phyloP scores from a whole-genome alignment of 2,329 filamentous ascomycete species.

The Nigrospora osmanthi region DNA sequence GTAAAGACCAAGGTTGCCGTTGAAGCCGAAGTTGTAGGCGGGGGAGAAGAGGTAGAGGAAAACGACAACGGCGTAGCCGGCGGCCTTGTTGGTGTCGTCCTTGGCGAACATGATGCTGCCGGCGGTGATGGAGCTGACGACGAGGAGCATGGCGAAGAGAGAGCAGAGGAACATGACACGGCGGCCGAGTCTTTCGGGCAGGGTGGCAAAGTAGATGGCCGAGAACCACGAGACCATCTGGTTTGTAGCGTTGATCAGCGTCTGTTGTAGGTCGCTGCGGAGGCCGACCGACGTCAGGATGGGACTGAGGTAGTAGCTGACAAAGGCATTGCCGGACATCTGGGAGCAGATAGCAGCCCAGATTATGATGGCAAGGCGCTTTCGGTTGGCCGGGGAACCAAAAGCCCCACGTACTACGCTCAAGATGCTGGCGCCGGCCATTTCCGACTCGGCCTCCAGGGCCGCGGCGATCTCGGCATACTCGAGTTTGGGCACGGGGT shows the following conservation, averaged over 20 bases:
- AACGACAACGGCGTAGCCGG: conserved; percentile 46
- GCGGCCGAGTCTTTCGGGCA: conserved; percentile 7
- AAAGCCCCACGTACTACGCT: no score
- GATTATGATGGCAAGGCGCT: no score
- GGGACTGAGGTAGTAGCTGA: conserved; percentile 26
- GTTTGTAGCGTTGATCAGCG: conserved; percentile 24
- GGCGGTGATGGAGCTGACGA: conserved; percentile 5
- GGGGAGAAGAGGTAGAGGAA: conserved; percentile 56
- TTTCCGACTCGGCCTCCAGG: no score
- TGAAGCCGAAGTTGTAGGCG: no score
- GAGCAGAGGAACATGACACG: conserved; percentile 14
- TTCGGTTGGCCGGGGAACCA: no score
- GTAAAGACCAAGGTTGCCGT: conserved; percentile 49
- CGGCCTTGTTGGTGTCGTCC: conserved; percentile 29
- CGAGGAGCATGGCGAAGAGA: conserved; percentile 8
- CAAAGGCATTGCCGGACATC: conserved; percentile 6
- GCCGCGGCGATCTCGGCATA: no score
- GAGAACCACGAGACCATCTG: conserved; percentile 5
- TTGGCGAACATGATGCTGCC: conserved; percentile 3
- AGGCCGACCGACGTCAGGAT: conserved; percentile 23
- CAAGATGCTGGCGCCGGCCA: no score
- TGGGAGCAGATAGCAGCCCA: no score
- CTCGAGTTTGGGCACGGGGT: conserved; percentile 12
- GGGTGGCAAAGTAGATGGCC: conserved; percentile 1
- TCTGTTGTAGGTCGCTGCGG: conserved; percentile 19